Conservation (phyloP, 1,139 yeast genomes). For the Pneumocystis oryctolagi region DNA sequence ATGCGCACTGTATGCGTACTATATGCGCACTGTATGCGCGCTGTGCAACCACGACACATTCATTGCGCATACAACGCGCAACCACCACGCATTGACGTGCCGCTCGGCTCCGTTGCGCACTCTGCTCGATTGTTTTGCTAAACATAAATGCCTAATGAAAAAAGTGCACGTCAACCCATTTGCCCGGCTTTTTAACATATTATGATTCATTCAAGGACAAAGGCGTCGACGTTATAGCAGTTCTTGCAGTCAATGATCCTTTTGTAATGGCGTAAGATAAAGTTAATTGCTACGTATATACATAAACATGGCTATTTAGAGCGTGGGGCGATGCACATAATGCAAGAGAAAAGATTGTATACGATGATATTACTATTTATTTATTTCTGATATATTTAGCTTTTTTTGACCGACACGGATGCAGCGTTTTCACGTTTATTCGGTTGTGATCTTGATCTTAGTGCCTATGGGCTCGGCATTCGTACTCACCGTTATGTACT, state of each 20-base stretch:
- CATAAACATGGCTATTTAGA: conserved; percentile 6
- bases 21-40: too few relatives aligned
- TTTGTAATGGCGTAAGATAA: conserved; percentile 37
- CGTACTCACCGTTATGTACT: conserved; percentile 64
- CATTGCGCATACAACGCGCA: not conserved
- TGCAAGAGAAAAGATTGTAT: conserved; percentile 25
- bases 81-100: too few relatives aligned
- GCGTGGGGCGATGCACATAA: conserved; percentile 31
- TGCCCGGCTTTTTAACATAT: conserved; percentile 54
- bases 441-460: conserved; percentile 45
- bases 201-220: conserved; percentile 41
- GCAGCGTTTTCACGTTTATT: conserved; percentile 46
- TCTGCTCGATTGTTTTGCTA: too few relatives aligned
- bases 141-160: not conserved
- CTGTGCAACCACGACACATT: not conserved
- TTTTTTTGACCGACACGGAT: conserved; percentile 62
- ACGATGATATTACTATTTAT: not conserved
- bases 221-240: conserved; percentile 58
- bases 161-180: conserved; percentile 56
- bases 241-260: conserved; percentile 68
- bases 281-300: not conserved
- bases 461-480: conserved; percentile 43
- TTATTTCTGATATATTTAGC: conserved; percentile 15
- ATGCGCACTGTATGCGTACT: too few relatives aligned
- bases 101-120: too few relatives aligned